Percentiles rank a stretch among this genome's conserved stretches.
Conservation (phyloP, 2,329 filamentous ascomycete genomes). For the Hymenoscyphus fraxineus region DNA sequence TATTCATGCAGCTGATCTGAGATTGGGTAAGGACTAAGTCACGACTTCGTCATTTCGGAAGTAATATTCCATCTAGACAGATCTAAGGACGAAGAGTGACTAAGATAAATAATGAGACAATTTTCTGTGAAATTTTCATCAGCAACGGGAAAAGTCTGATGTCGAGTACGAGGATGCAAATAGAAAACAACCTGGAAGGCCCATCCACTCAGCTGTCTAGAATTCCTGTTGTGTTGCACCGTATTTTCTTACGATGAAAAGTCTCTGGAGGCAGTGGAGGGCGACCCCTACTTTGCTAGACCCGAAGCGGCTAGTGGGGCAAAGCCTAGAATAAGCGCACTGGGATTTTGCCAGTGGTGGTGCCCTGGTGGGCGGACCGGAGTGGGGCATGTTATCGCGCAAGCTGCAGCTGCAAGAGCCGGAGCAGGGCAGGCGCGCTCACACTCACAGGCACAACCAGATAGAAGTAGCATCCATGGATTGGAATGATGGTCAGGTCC, state of each 20-base stretch:
- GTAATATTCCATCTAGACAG: no score
- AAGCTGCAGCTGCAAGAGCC: not conserved
- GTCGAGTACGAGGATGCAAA: not conserved
- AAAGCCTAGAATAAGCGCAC: conserved; percentile 7
- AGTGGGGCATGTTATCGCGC: conserved; percentile 2
- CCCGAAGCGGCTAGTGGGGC: not conserved
- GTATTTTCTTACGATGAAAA: not conserved
- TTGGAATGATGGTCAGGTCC: conserved; percentile 7
- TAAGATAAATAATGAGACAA: not conserved
- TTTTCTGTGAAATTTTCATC: not conserved
- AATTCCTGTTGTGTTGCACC: conserved; percentile 9
- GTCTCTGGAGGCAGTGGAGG: no score
- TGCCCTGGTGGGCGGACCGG: no score
- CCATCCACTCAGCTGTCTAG: not conserved
- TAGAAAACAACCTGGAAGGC: not conserved
- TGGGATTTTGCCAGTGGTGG: not conserved
- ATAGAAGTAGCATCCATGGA: not conserved
- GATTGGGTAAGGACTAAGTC: not conserved
- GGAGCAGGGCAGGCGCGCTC: not conserved
- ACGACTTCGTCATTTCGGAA: not conserved
- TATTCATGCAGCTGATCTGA: not conserved
- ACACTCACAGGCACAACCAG: not conserved
- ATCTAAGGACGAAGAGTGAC: no score
- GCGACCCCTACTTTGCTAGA: no score
- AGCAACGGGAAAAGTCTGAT: not conserved